These are phyloP conservation scores for Backusella parvicylindrica DNA, from an alignment of 192 early-diverging fungal genomes.

Conservation along the genomic window DNA sequence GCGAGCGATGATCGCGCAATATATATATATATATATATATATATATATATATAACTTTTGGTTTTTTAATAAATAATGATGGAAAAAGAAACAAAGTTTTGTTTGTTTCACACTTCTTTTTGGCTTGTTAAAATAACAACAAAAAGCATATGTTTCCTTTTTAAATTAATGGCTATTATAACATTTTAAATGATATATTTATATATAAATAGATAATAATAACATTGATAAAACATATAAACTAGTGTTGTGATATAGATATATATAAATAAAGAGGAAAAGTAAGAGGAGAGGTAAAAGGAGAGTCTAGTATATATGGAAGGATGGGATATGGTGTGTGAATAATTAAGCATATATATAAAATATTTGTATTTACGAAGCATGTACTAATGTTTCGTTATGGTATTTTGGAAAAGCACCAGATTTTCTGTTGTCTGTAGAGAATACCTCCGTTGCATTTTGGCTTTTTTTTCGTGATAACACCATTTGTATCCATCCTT, in stretches of 20 bases:
- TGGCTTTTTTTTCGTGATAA: not conserved
- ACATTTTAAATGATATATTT: too few relatives aligned
- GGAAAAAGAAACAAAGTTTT: not conserved
- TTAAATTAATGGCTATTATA: too few relatives aligned
- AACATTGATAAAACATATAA: not conserved
- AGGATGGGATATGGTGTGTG: not conserved
- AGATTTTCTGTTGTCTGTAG: not conserved
- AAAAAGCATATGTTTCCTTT: not conserved
- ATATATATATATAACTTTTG: not conserved
- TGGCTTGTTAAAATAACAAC: not conserved
- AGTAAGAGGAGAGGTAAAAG: not conserved
- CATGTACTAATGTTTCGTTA: not conserved
- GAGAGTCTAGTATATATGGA: not conserved
- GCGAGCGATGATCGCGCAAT: slow-evolving; percentile 12
- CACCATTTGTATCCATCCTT: slow-evolving; percentile 15
- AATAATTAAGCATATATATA: not conserved
- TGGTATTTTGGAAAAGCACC: not conserved
- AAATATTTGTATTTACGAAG: not conserved
- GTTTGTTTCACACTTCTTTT: not conserved
- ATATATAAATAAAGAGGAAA: not conserved
- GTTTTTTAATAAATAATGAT: not conserved
- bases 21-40: not conserved
- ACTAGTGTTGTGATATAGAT: not conserved
- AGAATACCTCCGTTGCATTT: not conserved
- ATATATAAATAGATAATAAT: not conserved